Evolutionary conservation across 208 protist genomes (phyloP), one percentile per base, ranked within the genome.

Genomic region (Wallacemonas sp.): DNA sequence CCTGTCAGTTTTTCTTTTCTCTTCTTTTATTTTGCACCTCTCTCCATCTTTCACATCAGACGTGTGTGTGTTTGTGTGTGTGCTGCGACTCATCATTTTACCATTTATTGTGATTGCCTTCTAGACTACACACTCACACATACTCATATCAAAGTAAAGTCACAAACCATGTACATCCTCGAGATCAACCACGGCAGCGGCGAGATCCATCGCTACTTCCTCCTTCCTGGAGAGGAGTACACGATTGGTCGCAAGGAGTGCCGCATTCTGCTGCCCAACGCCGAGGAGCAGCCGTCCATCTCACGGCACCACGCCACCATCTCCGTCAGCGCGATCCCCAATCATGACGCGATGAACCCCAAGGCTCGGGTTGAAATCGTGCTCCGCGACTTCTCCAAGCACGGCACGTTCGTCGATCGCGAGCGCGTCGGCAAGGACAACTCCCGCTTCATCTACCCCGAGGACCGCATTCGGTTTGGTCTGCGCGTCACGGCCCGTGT

Each of bases 241-340:
- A 86, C 81, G 2, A 75, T 92, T 67, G 85, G 85, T 1, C 70
- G 85, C n/a, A 88, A 88, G 57, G 74, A 80, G 27, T 92, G 85
- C 71, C 78, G 74, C 33, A 54, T 92, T 21, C 58, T 74, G 5
- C 73, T 92, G 2, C 85, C 85, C 2, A 71, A 46, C 12, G 73
- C 63, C n/a, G 85, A 92, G 52, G 26, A 24, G 9, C 52, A 58
- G 52, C 85, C 85, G 23, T 88, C 82, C 54, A 88, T 92, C 60
- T 92, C 85, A 23, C 78, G 85, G 5, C 85, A 92, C 41, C 85
- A 92, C 58, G 82, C 85, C 26, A 87, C 73, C 54, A 72, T 92
- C 32, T 55, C 70, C 2, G 75, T 87, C 1, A 24, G 62, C 1
- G 24, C 76, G 17, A 74, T 83, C 54, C 65, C 73, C 27, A 74